phyloP scores from a whole-genome alignment of 768 basidiomycete species.

The Collybia sordida region DNA sequence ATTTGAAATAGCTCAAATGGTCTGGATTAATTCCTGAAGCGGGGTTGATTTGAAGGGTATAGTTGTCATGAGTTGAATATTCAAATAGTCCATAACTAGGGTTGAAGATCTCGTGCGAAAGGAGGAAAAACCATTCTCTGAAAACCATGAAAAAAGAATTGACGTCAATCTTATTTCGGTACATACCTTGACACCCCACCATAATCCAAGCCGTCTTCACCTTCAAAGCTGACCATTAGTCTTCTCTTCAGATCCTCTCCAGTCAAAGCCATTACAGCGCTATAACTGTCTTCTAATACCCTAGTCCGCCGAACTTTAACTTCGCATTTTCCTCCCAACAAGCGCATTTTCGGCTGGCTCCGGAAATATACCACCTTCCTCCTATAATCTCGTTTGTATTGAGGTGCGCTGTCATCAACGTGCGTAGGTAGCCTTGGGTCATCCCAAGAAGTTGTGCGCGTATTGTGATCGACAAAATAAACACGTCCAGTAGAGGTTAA shows the following conservation, averaged over 20 bases:
- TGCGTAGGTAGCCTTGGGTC: slow-evolving; percentile 85
- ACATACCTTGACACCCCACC: slow-evolving; percentile 72
- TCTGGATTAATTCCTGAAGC: slow-evolving; percentile 76
- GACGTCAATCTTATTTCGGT: background rate
- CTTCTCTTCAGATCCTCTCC: slow-evolving; percentile 70
- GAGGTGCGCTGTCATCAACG: slow-evolving; percentile 87
- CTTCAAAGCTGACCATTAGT: slow-evolving; percentile 74
- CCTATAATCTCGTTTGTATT: slow-evolving; percentile 93
- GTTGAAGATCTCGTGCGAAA: slow-evolving; percentile 83
- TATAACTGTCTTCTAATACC: slow-evolving; percentile 86
- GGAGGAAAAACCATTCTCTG: slow-evolving; percentile 86
- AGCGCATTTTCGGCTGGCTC: slow-evolving; percentile 82
- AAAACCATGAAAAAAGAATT: slow-evolving; percentile 6
- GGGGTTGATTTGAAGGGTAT: slow-evolving; percentile 79
- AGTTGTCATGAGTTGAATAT: slow-evolving; percentile 79
- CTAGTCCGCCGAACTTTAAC: slow-evolving; percentile 78
- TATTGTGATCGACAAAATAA: slow-evolving; percentile 93
- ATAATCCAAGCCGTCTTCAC: slow-evolving; percentile 79
- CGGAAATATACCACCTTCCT: slow-evolving; percentile 93
- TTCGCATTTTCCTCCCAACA: slow-evolving; percentile 80
- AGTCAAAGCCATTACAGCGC: slow-evolving; percentile 78
- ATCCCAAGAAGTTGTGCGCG: slow-evolving; percentile 89
- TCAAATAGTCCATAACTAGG: slow-evolving; percentile 82
- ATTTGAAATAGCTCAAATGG: slow-evolving; percentile 79
- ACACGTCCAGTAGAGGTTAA: slow-evolving; percentile 81